Evolutionary conservation across 1,139 yeast genomes (phyloP).

Genomic region (Taphrina flavorubra): DNA sequence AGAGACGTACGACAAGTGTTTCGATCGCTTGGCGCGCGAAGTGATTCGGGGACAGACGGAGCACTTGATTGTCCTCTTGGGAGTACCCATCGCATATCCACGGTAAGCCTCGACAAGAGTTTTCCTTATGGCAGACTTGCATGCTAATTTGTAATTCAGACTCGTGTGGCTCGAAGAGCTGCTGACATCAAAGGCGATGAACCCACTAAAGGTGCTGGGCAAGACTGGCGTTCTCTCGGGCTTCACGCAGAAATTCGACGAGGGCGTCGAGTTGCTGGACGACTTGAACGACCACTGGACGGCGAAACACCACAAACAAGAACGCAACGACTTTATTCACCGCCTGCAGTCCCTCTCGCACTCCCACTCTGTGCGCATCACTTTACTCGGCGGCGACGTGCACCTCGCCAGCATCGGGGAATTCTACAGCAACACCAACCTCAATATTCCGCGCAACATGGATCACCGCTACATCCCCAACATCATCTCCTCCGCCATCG

Average conservation of each 20-base stretch:
- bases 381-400: constrained; percentile 91
- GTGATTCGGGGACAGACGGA: constrained; percentile 60
- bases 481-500: constrained; percentile 84
- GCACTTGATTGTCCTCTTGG: constrained; percentile 81
- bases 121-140: too few species aligned
- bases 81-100: constrained; percentile 95
- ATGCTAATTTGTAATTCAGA: neutral
- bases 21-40: constrained; percentile 64
- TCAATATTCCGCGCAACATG: constrained; percentile 19
- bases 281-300: constrained; percentile 64
- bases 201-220: constrained; percentile 38
- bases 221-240: constrained; percentile 35
- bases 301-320: constrained; percentile 78
- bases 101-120: constrained; percentile 52
- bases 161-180: constrained; percentile 41
- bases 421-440: constrained; percentile 55
- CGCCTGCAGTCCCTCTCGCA: constrained; percentile 69
- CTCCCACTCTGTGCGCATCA: constrained; percentile 68
- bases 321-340: constrained; percentile 68
- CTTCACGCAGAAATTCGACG: constrained; percentile 37
- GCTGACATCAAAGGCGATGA: constrained; percentile 39
- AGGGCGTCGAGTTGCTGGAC: constrained; percentile 63
- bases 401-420: constrained; percentile 87
- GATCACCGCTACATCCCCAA: constrained; percentile 52
- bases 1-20: constrained; percentile 64